phyloP scores from a whole-genome alignment of 148 eudicot genomes.

The Agrostemma githago region DNA sequence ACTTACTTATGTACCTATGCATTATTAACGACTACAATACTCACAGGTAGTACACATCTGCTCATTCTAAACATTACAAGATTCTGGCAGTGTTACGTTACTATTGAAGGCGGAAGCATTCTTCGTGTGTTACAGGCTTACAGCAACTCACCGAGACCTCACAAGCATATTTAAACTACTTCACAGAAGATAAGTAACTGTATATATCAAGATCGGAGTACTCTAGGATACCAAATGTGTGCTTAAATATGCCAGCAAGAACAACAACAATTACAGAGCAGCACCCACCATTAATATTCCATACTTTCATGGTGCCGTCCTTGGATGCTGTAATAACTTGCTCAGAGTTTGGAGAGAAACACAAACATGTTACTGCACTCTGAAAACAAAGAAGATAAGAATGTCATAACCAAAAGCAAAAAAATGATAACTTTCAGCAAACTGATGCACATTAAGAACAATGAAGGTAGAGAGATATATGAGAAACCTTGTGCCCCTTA shows the following conservation, averaged over 20 bases:
- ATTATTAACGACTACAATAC: background rate
- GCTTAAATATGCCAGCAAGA: too few species aligned
- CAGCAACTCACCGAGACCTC: too few species aligned
- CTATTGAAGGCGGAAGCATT: too few species aligned
- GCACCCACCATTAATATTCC: constrained; percentile 91
- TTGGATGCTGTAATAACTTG: constrained; percentile 89
- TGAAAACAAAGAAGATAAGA: constrained; percentile 31
- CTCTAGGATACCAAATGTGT: too few species aligned
- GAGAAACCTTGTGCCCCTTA: constrained; percentile 90
- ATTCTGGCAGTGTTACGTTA: too few species aligned
- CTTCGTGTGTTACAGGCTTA: too few species aligned
- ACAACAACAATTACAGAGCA: too few species aligned
- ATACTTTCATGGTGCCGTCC: constrained; percentile 88
- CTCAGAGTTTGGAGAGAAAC: constrained; percentile 88
- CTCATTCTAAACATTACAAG: background rate
- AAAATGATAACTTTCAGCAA: background rate
- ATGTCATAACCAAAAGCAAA: background rate
- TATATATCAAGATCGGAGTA: too few species aligned
- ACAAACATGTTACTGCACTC: constrained; percentile 99
- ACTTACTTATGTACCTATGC: background rate
- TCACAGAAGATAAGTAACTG: too few species aligned
- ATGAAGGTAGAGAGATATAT: constrained; percentile 2
- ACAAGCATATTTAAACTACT: too few species aligned
- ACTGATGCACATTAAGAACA: background rate
- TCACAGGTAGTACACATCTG: background rate